Evolutionary conservation across 2,329 filamentous ascomycete genomes (phyloP).

Genomic region (Pseudogymnoascus verrucosus): DNA sequence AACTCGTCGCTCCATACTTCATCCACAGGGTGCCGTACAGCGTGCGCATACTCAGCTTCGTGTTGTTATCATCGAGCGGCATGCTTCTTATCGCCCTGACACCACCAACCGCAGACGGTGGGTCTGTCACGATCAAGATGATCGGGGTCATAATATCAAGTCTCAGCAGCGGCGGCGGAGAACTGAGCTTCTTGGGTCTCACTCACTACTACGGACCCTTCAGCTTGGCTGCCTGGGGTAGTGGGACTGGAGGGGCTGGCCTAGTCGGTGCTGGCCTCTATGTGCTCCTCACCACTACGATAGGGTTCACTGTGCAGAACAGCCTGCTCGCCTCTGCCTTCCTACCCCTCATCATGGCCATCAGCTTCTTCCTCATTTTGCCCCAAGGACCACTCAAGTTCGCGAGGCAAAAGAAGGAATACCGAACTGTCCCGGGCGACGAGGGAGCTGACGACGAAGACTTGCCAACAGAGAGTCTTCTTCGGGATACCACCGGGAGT

Average conservation of each 20-base stretch:
- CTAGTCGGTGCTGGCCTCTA: conserved; percentile 83
- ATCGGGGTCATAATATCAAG: conserved; percentile 78
- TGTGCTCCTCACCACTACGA: conserved; percentile 72
- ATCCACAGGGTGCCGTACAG: conserved; percentile 82
- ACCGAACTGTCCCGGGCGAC: conserved; percentile 44
- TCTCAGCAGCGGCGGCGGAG: conserved; percentile 76
- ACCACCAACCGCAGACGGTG: conserved; percentile 47
- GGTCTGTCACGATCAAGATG: conserved; percentile 66
- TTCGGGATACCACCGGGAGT: conserved; percentile 21
- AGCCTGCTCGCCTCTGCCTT: conserved; percentile 73
- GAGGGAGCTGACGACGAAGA: conserved; percentile 29
- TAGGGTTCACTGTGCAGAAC: conserved; percentile 64
- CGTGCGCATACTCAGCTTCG: conserved; percentile 66
- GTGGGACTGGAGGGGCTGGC: conserved; percentile 83
- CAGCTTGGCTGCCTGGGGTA: conserved; percentile 85
- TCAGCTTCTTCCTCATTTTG: conserved; percentile 77
- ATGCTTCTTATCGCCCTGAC: conserved; percentile 87
- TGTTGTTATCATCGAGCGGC: conserved; percentile 65
- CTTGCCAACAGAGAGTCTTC: conserved; percentile 13
- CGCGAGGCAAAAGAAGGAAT: conserved; percentile 38
- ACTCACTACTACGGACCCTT: conserved; percentile 89
- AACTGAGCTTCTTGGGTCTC: conserved; percentile 82
- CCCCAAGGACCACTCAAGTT: conserved; percentile 58
- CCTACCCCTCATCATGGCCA: conserved; percentile 72
- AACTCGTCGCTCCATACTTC: conserved; percentile 85